Evolutionary conservation across 768 basidiomycete species (phyloP), one percentile per base, ranked within the genome.

Genomic region (Tulasnella sp.): DNA sequence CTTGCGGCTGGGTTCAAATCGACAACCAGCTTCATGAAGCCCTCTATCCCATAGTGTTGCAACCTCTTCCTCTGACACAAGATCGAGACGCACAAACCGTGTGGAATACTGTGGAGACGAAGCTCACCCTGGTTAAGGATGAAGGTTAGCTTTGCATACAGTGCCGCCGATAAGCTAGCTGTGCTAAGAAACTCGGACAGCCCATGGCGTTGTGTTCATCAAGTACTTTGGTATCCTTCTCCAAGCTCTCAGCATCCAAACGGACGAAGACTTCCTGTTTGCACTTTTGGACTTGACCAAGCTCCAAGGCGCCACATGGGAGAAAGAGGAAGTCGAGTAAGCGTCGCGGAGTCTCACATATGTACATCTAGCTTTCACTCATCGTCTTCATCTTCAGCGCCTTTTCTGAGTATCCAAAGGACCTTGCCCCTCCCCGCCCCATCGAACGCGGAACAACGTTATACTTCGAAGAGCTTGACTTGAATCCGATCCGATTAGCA

Each of bases 1-100:
- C 91, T 9, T 92, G 91, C 81, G 93, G 92, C n/a, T 90, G 87
- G 79, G 86, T 99, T 14, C 96, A 99, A 82, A 88, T 99, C 77
- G 97, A 99, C 84, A 99, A 99, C 81, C 97, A 99, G 81, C 88
- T 99, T 15, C 97, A 99, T 77, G 97, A 99, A 76, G 96, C 95
- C 22, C 81, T 96, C 15, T 99, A 91, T 85, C 96, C 97, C 1
- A 96, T 99, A 75, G 90, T 99, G 75, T 85, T 99, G 64, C 97
- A 99, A 81, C 97, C 97, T 0, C 95, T 94, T 8, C 58, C 31
- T 64, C 58, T 64, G 15, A 64, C 58, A 25, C 58, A 64, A 17
- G 58, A 64, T 64, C 58, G 58, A 4, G 58, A 64, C 25, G 58
- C 58, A 3, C 6, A 64, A 34, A 64, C 58, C 15, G 58, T 64